Conservation (phyloP, 2,329 filamentous ascomycete genomes). For the Colletotrichum salicis region DNA sequence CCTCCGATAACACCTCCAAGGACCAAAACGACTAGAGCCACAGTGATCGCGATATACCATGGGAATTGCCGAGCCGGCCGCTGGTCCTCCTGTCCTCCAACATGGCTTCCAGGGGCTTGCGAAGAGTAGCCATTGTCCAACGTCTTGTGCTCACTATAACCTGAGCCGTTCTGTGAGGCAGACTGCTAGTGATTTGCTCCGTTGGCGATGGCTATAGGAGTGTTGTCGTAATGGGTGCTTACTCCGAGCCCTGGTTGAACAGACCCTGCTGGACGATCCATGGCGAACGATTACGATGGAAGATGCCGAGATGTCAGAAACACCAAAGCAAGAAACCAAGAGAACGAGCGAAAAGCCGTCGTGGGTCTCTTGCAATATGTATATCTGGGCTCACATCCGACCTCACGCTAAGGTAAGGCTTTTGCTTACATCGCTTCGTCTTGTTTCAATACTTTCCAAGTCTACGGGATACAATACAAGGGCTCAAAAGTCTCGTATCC, state of each 20-base stretch:
- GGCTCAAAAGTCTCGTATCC: not conserved
- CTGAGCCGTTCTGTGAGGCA: not conserved
- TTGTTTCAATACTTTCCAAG: not conserved
- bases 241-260: slow-evolving; percentile 11
- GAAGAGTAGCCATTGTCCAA: not conserved
- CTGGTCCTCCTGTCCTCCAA: not conserved
- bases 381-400: not conserved
- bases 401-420: not conserved
- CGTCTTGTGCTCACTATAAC: slow-evolving; percentile 3
- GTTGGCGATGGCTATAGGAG: not conserved
- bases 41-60: not conserved
- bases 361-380: not conserved
- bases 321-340: not conserved
- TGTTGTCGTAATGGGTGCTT: not conserved
- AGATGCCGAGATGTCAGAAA: not conserved
- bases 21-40: slow-evolving; percentile 14
- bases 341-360: not conserved
- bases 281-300: not conserved
- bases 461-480: not conserved
- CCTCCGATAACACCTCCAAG: slow-evolving; percentile 24
- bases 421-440: not conserved
- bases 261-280: not conserved
- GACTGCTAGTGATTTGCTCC: not conserved
- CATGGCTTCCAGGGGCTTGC: not conserved
- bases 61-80: not conserved